A percentile compares a stretch with the other conserved stretches of the same genome.
Conservation (phyloP, 768 basidiomycete genomes). For the Hortiboletus flavorubellus region DNA sequence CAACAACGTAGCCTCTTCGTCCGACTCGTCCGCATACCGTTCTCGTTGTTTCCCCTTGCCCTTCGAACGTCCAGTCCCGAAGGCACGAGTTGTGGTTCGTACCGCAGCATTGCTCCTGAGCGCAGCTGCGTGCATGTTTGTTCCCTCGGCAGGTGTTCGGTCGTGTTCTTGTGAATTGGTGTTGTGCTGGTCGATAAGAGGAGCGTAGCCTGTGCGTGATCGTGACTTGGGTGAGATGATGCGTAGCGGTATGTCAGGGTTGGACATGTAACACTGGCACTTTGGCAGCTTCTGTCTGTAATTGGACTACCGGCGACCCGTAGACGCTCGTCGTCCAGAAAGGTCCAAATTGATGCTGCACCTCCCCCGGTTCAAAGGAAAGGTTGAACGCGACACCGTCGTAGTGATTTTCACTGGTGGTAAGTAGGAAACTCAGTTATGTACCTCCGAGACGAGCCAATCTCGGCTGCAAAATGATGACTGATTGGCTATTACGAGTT, state of each 20-base stretch:
- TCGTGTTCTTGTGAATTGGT: slow-evolving; percentile 21
- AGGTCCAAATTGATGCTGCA: background rate
- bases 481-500: no score
- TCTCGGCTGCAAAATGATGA: no score
- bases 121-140: slow-evolving; percentile 31
- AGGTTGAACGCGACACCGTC: background rate
- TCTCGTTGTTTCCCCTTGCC: slow-evolving; percentile 49
- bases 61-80: slow-evolving; percentile 16
- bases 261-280: slow-evolving; percentile 30
- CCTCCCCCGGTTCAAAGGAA: background rate
- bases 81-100: slow-evolving; percentile 16
- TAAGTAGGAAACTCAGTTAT: background rate
- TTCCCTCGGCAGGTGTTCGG: slow-evolving; percentile 7
- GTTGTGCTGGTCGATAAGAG: slow-evolving; percentile 34
- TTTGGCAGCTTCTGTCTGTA: background rate
- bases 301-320: background rate
- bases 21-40: slow-evolving; percentile 59
- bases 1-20: slow-evolving; percentile 54
- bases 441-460: no score
- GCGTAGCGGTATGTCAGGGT: slow-evolving; percentile 68
- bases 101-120: slow-evolving; percentile 35
- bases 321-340: slow-evolving; percentile 3
- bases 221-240: slow-evolving; percentile 49
- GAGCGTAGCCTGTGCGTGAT: slow-evolving; percentile 45
- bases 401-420: background rate